These are phyloP conservation scores for Hypoxylon rickii DNA, from an alignment of 495 filamentous ascomycete species.

Conservation along the genomic window DNA sequence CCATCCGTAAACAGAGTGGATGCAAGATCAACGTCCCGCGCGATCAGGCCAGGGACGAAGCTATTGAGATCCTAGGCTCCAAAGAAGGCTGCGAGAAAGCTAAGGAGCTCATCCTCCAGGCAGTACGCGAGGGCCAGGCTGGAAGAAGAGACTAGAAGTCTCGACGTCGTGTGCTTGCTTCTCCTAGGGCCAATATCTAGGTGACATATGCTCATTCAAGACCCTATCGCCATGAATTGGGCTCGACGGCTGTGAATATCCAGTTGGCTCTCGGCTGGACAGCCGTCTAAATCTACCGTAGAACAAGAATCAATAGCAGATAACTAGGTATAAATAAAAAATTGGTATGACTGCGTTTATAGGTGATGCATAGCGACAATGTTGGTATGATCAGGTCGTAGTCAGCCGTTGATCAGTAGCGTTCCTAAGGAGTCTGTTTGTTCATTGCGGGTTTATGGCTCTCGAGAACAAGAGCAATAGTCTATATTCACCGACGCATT, in stretches of 20 bases:
- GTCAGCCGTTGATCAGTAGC: no score
- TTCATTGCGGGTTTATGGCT: no score
- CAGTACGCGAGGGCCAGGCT: slow-evolving; percentile 62
- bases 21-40: slow-evolving; percentile 91
- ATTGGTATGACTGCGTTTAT: slow-evolving; percentile 10
- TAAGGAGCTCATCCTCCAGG: slow-evolving; percentile 82
- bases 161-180: background rate
- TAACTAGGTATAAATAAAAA: slow-evolving; percentile 34
- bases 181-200: background rate
- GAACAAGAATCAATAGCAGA: slow-evolving; percentile 18
- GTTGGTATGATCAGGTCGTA: no score
- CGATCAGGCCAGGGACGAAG: slow-evolving; percentile 74
- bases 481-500: no score
- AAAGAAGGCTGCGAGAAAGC: slow-evolving; percentile 84
- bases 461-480: no score
- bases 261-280: background rate
- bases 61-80: slow-evolving; percentile 84
- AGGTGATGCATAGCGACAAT: no score
- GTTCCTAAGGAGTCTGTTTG: no score
- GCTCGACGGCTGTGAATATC: background rate
- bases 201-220: no score
- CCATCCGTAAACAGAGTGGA: slow-evolving; percentile 87
- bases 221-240: background rate
- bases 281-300: no score
- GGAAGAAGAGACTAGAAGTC: slow-evolving; percentile 36